phyloP scores from a whole-genome alignment of 2,329 filamentous ascomycete genomes.

The Aspergillus ochraceus region DNA sequence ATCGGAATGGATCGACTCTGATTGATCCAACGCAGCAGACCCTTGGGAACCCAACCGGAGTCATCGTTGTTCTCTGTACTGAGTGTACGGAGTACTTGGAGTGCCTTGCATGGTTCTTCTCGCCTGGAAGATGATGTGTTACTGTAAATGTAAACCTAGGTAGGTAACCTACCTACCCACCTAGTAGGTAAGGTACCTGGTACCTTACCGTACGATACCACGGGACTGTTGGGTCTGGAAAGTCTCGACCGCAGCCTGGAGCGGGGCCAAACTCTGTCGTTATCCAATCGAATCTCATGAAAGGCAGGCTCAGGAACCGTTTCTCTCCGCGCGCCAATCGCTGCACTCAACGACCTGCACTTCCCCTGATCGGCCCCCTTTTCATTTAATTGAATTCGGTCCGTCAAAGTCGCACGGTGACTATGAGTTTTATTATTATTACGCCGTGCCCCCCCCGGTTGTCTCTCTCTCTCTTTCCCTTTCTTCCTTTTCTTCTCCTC shows the following conservation, averaged over 20 bases:
- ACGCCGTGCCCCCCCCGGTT: neutral
- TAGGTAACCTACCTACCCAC: no score
- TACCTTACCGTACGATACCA: conserved; percentile 11
- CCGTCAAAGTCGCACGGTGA: neutral
- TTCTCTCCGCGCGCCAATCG: conserved; percentile 14
- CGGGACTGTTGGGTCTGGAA: conserved; percentile 1
- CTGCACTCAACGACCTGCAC: neutral
- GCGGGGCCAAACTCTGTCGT: neutral
- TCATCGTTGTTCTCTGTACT: no score
- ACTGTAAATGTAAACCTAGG: no score
- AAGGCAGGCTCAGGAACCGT: conserved; percentile 18
- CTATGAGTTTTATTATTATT: conserved; percentile 7
- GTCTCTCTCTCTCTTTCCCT: conserved; percentile 2
- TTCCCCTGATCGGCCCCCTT: conserved; percentile 23
- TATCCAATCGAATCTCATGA: conserved; percentile 9
- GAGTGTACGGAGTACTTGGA: neutral
- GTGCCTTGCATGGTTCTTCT: neutral
- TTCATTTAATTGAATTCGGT: conserved; percentile 15
- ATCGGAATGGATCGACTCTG: conserved; percentile 2
- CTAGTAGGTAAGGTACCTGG: neutral
- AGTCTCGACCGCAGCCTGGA: conserved; percentile 10
- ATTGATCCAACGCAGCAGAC: neutral
- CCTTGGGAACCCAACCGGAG: no score
- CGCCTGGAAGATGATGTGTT: no score
- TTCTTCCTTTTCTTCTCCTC: conserved; percentile 6